Evolutionary conservation across 2,329 filamentous ascomycete species (phyloP), one percentile per base, ranked within the genome.

Genomic region (Chaetomiaceae sp.): DNA sequence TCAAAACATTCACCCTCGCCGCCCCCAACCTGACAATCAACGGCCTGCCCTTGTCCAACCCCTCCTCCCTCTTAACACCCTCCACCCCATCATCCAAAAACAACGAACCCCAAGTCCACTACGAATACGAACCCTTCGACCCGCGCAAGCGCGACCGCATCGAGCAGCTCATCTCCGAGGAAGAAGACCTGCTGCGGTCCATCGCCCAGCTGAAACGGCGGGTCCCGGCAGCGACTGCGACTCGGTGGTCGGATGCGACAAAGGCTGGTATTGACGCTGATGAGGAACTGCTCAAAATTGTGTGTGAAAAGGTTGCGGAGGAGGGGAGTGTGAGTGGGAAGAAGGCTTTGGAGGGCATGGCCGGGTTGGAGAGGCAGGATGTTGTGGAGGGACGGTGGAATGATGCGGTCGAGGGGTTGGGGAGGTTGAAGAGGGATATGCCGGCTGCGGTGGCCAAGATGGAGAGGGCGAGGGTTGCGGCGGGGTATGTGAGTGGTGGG

Each of bases 61-160:
- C 69, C 14, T 64, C 66, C 5, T 59, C 66, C 43, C 72, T 75
- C 64, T 67, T 77, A 33, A 27, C 53, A 45, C 19, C 39, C 47
- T 59, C 66, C 23, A 40, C 12, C 2, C 31, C 27, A 34, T 15
- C 29, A 12, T 15, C 40, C 48, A 14, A 46, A 37, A 38, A 51
- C 31, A 19, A 40, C 36, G 71, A 73, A 40, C 69, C 52, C 2
- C 45, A 59, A 44, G 34, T 56, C 22, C 55, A 71, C 54, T 82
- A 81, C 71, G 81, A 84, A 57, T 82, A 81, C 71, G 81, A 83
- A 61, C 77, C 82, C 29, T 84, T 84, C 63, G 80, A 85, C 71
- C 68, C 72, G 3, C 78, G 79, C 65, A 77, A 80, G 61, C 81
- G 82, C 63, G 73, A 76, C 56, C 77, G 75, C 61, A 79, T 84